A percentile compares a stretch with the other conserved stretches of the same genome.
phyloP scores from a whole-genome alignment of 441 rosid species.

The Adansonia madagascariensis region DNA sequence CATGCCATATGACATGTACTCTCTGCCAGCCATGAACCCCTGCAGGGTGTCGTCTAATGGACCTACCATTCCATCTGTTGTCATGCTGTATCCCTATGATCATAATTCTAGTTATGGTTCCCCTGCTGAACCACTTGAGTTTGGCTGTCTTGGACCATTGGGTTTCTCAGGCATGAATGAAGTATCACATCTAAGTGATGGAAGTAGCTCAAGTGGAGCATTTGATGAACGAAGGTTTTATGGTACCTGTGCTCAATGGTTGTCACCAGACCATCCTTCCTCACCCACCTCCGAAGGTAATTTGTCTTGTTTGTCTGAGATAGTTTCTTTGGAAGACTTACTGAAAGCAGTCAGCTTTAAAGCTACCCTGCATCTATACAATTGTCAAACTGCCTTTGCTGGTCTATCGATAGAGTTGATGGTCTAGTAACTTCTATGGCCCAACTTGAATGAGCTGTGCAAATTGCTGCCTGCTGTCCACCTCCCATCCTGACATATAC shows the following conservation, averaged over 20 bases:
- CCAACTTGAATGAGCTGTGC: slow-evolving; percentile 6
- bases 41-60: slow-evolving; percentile 65
- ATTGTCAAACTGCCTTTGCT: not conserved
- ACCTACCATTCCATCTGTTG: slow-evolving; percentile 60
- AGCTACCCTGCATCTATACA: not conserved
- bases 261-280: slow-evolving; percentile 86
- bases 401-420: slow-evolving; percentile 11
- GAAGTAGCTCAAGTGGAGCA: slow-evolving; percentile 46
- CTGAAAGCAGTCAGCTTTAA: slow-evolving; percentile 18
- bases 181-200: slow-evolving; percentile 49
- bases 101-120: slow-evolving; percentile 57
- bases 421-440: not conserved
- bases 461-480: slow-evolving; percentile 4
- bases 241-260: slow-evolving; percentile 47
- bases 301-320: slow-evolving; percentile 20
- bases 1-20: slow-evolving; percentile 72
- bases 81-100: slow-evolving; percentile 80
- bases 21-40: slow-evolving; percentile 60
- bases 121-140: slow-evolving; percentile 72
- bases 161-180: slow-evolving; percentile 53
- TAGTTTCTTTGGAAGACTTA: slow-evolving; percentile 24
- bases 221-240: slow-evolving; percentile 66
- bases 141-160: slow-evolving; percentile 64
- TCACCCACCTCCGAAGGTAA: slow-evolving; percentile 74
- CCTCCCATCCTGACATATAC: too few relatives aligned